Evolutionary conservation across 768 basidiomycete species (phyloP).

Genomic region (Lactifluus piperatus): DNA sequence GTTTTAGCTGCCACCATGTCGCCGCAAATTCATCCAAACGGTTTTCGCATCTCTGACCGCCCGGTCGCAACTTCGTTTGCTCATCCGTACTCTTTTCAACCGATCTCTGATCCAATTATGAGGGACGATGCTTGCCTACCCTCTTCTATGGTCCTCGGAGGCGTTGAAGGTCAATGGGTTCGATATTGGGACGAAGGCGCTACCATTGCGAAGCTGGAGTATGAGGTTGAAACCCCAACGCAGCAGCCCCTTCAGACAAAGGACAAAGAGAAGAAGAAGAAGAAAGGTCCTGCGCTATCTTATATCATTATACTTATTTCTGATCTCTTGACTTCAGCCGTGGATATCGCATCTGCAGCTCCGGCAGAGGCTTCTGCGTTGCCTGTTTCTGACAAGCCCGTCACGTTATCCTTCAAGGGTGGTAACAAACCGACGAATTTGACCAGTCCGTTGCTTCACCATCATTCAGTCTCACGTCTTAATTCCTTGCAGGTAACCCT

Average conservation of each 20-base stretch:
- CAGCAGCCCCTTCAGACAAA: constrained; percentile 35
- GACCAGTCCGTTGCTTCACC: constrained; percentile 21
- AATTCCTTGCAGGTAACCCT: neutral
- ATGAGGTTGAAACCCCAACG: constrained; percentile 59
- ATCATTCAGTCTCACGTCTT: neutral
- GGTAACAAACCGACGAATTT: constrained; percentile 16
- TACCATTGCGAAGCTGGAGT: constrained; percentile 65
- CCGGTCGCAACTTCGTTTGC: constrained; percentile 92
- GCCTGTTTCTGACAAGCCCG: constrained; percentile 72
- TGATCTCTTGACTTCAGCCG: neutral
- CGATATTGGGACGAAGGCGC: constrained; percentile 91
- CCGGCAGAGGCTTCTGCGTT: constrained; percentile 50
- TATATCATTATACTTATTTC: neutral
- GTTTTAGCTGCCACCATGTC: constrained; percentile 86
- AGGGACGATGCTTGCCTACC: constrained; percentile 70
- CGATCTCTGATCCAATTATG: constrained; percentile 60
- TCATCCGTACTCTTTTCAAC: constrained; percentile 84
- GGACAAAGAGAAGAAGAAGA: constrained; percentile 55
- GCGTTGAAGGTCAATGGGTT: constrained; percentile 64
- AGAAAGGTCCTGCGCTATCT: constrained; percentile 37
- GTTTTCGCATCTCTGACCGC: constrained; percentile 84
- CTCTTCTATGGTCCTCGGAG: constrained; percentile 61
- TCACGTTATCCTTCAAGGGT: constrained; percentile 61
- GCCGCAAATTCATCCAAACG: constrained; percentile 78
- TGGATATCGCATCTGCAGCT: neutral